phyloP scores from a whole-genome alignment of 1,284 basidiomycete genomes.

The Cerrena zonata region DNA sequence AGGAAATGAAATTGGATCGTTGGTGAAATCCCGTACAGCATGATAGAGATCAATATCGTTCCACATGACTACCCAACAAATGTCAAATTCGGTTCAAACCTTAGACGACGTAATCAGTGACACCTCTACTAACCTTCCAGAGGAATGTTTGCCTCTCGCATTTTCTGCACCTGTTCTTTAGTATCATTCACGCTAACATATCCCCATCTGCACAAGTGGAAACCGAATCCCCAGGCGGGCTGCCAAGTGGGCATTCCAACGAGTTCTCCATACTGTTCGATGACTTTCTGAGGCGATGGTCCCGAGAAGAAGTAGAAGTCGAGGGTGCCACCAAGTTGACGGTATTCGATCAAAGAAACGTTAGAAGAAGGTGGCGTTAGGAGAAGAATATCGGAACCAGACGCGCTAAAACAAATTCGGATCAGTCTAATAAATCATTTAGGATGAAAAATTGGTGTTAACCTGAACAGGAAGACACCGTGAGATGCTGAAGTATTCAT shows the following conservation, averaged over 20 bases:
- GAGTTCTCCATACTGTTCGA: conserved; percentile 60
- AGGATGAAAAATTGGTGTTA: conserved; percentile 5
- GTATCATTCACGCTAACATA: conserved; percentile 29
- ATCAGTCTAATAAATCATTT: no score
- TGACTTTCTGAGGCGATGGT: conserved; percentile 52
- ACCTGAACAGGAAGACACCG: conserved; percentile 67
- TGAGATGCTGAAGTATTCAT: conserved; percentile 52
- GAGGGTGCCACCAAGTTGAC: conserved; percentile 58
- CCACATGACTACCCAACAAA: conserved; percentile 52
- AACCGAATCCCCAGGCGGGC: conserved; percentile 65
- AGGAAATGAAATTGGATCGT: conserved; percentile 61
- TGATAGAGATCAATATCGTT: conserved; percentile 74
- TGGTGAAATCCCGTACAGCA: conserved; percentile 61
- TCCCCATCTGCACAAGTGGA: conserved; percentile 60
- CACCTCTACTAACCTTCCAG: conserved; percentile 51
- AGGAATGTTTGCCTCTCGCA: conserved; percentile 60
- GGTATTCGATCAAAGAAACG: conserved; percentile 57
- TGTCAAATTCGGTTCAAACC: no score
- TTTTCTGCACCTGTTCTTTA: conserved; percentile 46
- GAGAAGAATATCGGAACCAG: conserved; percentile 62
- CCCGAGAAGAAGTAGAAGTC: conserved; percentile 63
- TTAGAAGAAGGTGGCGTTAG: conserved; percentile 44
- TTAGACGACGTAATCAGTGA: no score
- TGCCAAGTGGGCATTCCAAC: conserved; percentile 63
- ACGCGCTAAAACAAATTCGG: conserved; percentile 33